Base-by-base conservation (phyloP, 1,139 yeast genomes). In the Pichia sp. region DNA sequence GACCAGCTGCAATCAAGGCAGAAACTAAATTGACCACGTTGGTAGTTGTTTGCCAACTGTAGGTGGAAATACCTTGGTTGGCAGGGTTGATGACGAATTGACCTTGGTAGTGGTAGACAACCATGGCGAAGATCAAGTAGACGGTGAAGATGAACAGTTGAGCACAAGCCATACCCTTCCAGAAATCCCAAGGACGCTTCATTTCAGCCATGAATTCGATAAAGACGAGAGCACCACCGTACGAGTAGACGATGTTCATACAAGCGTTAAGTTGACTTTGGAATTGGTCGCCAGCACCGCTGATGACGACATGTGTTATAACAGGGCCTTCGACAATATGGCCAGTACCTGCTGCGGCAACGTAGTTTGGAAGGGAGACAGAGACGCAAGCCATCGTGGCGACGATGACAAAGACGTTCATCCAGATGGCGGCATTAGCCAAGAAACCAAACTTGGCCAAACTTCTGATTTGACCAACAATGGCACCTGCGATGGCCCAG, bases 221-320 rank as follows among this genome's bases (percentile, higher is more conserved):
- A 63, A 75, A 75, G 56, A 75, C 72, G 59, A 75, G 70, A 23
- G 79, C 77, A 63, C 79, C 79, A 55, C 79, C 79, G 67, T 74
- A 75, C 4, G 79, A 73, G 10, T 32, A 13, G 58, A 75, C 78
- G 62, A 75, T 73, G 62, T 75, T 75, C 71, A 73, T 75, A 62
- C 74, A 65, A 49, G 73, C 79, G 51, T 63, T 62, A 40, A 72
- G 67, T 60, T 68, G 74, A 58, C 58, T 60, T 51, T 64, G 60
- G 57, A 70, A 49, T 61, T 16, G 8, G 26, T 60, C n/a, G 63
- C 63, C 64, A 42, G 62, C 53, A 41, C 57, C 54, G 36, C 47
- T 26, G 15, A 55, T 40, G 8, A 55, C 50, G 44, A 52, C 50
- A 3, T 49, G 15, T 15, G 53, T 50, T 13, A 55, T 5, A 16